Conservation (phyloP, 257 asterid genomes). For the Penstemon barbatus region DNA sequence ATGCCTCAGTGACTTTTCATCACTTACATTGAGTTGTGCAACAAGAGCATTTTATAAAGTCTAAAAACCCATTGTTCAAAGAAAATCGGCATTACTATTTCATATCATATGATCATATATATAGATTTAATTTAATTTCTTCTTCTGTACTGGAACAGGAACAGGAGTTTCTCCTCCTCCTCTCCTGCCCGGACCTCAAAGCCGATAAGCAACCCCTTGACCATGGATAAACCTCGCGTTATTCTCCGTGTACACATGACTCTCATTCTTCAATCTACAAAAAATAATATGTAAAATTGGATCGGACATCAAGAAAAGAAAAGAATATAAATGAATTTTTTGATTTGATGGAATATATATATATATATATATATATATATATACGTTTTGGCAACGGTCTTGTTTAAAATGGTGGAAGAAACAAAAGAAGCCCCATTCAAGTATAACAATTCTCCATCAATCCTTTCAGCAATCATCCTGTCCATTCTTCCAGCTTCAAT, state of each 20-base stretch:
- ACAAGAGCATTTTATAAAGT: conserved; percentile 15
- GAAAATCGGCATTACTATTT: no score
- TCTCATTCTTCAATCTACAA: conserved; percentile 81
- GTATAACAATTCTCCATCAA: conserved; percentile 80
- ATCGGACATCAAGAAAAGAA: no score
- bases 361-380: no score
- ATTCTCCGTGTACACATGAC: conserved; percentile 88
- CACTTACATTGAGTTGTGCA: conserved; percentile 41
- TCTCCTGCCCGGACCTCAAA: conserved; percentile 33
- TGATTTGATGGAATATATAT: no score
- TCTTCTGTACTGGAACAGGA: conserved; percentile 35
- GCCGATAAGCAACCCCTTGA: conserved; percentile 73
- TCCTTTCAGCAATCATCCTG: conserved; percentile 78
- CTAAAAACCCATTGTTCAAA: conserved; percentile 28
- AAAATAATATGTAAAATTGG: no score
- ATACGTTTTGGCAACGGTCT: conserved; percentile 86
- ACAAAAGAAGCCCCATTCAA: conserved; percentile 86
- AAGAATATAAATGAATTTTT: no score
- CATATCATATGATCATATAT: conserved; percentile 6
- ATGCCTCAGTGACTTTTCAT: conserved; percentile 32
- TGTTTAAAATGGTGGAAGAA: conserved; percentile 84
- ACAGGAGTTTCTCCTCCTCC: conserved; percentile 18
- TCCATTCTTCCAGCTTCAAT: conserved; percentile 82
- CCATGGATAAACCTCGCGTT: conserved; percentile 96
- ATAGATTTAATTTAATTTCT: not conserved